phyloP scores from a whole-genome alignment of 345 rosid genomes.

The Dipteronia dyeriana region DNA sequence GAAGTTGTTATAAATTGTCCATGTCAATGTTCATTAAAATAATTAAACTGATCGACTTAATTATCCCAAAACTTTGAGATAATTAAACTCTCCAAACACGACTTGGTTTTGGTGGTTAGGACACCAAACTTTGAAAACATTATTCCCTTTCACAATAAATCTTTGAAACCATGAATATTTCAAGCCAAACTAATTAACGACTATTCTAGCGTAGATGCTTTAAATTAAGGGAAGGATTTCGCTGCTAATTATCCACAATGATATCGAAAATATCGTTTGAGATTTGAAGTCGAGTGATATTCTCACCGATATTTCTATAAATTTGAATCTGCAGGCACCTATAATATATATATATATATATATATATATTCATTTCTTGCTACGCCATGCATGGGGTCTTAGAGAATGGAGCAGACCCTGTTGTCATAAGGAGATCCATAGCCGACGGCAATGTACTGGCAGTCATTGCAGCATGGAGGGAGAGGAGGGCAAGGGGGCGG shows the following conservation, averaged over 20 bases:
- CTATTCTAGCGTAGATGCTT: neutral
- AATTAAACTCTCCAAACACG: neutral
- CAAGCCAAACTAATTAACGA: neutral
- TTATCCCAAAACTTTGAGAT: no score
- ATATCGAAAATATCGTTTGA: no score
- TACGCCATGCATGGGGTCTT: neutral
- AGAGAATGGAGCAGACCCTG: slow-evolving; percentile 9
- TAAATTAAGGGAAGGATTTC: neutral
- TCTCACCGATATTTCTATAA: neutral
- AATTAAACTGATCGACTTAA: no score
- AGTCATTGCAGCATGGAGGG: neutral
- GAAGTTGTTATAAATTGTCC: neutral
- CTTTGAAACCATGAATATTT: no score
- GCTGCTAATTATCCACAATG: neutral
- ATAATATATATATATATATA: no score
- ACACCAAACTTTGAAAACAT: neutral
- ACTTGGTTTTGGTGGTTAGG: neutral
- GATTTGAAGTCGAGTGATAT: neutral
- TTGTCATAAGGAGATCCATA: neutral
- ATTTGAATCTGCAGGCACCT: neutral
- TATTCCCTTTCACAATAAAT: no score
- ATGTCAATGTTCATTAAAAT: neutral
- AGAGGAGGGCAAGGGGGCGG: neutral
- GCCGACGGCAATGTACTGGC: neutral
- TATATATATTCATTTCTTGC: no score